Percentiles rank a stretch among this genome's conserved stretches.
These are phyloP conservation scores for Steccherinum ochraceum DNA, from an alignment of 768 basidiomycete species.

Conservation along the genomic window DNA sequence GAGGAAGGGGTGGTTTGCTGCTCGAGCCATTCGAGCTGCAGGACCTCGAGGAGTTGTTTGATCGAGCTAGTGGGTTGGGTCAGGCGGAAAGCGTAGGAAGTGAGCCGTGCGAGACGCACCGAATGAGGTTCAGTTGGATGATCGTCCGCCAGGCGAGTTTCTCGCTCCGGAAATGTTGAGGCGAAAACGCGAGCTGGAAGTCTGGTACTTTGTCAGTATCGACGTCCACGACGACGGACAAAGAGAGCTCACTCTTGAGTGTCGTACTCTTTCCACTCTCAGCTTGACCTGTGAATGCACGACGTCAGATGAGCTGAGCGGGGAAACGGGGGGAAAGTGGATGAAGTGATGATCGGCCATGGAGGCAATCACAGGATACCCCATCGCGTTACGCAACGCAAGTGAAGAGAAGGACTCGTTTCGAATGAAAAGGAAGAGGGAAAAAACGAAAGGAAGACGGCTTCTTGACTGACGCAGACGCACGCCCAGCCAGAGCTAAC, in stretches of 20 bases:
- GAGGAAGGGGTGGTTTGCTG: conserved; percentile 19
- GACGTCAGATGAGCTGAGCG: neutral
- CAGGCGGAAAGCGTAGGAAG: neutral
- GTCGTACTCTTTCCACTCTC: conserved; percentile 50
- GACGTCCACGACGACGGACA: neutral
- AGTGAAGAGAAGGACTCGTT: no score
- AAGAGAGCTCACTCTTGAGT: conserved; percentile 22
- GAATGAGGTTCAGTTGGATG: conserved; percentile 64
- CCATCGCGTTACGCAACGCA: no score
- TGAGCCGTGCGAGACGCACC: conserved; percentile 28
- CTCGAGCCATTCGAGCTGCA: conserved; percentile 32
- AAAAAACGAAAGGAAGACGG: neutral
- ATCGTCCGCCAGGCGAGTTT: conserved; percentile 55
- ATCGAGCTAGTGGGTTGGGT: conserved; percentile 36
- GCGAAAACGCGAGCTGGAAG: conserved; percentile 63
- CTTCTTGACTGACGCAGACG: neutral
- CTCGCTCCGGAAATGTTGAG: conserved; percentile 52
- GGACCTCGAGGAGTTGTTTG: conserved; percentile 48
- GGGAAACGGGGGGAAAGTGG: no score
- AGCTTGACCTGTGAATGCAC: conserved; percentile 45
- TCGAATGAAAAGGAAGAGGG: neutral
- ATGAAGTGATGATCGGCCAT: no score
- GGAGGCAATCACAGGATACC: no score
- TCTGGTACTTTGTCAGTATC: conserved; percentile 33
- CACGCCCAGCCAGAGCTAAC: neutral